These are phyloP conservation scores for Kodamaea jinghongensis DNA, from an alignment of 805 yeast species.

Conservation along the genomic window DNA sequence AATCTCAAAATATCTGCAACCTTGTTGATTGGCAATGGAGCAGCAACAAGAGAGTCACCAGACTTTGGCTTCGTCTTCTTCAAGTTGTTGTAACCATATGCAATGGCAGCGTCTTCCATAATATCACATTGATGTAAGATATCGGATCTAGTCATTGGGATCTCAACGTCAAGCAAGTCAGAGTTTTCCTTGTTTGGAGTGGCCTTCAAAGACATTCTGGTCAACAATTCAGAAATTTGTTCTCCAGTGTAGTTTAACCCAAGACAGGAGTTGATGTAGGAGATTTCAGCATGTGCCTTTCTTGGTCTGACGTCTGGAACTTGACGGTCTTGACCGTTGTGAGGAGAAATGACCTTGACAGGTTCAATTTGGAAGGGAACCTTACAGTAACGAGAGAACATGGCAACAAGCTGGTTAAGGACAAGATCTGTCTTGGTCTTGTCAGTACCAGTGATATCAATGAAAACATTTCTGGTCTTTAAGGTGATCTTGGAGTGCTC, in stretches of 20 bases:
- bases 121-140: slow-evolving; percentile 95
- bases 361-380: slow-evolving; percentile 88
- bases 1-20: slow-evolving; percentile 84
- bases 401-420: slow-evolving; percentile 86
- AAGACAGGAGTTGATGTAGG: slow-evolving; percentile 87
- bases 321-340: slow-evolving; percentile 70
- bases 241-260: slow-evolving; percentile 74
- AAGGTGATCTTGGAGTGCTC: slow-evolving; percentile 84
- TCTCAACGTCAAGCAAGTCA: slow-evolving; percentile 57
- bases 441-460: slow-evolving; percentile 95
- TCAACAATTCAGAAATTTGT: slow-evolving; percentile 65
- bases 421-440: slow-evolving; percentile 92
- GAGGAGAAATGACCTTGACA: slow-evolving; percentile 77
- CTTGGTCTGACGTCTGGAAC: slow-evolving; percentile 74
- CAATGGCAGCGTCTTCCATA: slow-evolving; percentile 98
- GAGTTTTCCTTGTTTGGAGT: slow-evolving; percentile 44
- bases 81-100: slow-evolving; percentile 90
- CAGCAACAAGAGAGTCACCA: slow-evolving; percentile 68
- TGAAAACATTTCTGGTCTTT: slow-evolving; percentile 81
- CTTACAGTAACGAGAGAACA: slow-evolving; percentile 87
- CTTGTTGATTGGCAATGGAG: slow-evolving; percentile 88
- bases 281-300: slow-evolving; percentile 66
- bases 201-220: slow-evolving; percentile 79
- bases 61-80: slow-evolving; percentile 75
- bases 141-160: slow-evolving; percentile 96